Evolutionary conservation across 1,284 basidiomycete genomes (phyloP).

Genomic region (Malassezia japonica): DNA sequence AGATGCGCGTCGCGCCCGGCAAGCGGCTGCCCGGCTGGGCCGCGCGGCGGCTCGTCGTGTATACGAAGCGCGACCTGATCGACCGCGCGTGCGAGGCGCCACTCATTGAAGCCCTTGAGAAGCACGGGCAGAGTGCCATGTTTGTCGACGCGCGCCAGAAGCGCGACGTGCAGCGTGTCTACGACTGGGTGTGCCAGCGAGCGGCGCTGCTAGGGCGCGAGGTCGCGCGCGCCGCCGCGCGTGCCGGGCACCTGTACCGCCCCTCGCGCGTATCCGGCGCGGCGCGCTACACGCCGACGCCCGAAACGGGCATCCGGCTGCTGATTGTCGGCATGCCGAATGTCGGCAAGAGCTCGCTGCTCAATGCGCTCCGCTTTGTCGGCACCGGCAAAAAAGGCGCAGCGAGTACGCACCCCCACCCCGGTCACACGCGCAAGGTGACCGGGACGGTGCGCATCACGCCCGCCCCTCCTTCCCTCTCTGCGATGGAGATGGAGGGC

Average conservation of each 20-base stretch:
- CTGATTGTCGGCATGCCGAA: slow-evolving; percentile 77
- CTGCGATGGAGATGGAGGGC: slow-evolving; percentile 9
- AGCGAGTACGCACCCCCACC: slow-evolving; percentile 74
- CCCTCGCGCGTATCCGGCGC: slow-evolving; percentile 38
- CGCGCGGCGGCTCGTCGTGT: slow-evolving; percentile 64
- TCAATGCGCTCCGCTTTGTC: slow-evolving; percentile 80
- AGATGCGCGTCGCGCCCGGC: slow-evolving; percentile 18
- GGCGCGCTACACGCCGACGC: slow-evolving; percentile 38
- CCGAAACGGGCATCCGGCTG: slow-evolving; percentile 40
- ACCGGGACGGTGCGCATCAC: slow-evolving; percentile 45
- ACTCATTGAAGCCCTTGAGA: slow-evolving; percentile 50
- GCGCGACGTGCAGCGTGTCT: slow-evolving; percentile 50
- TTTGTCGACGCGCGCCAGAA: slow-evolving; percentile 53
- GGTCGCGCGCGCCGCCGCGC: slow-evolving; percentile 13
- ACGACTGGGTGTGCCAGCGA: slow-evolving; percentile 48
- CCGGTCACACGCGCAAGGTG: slow-evolving; percentile 50
- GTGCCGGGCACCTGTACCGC: not conserved
- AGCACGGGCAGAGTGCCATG: slow-evolving; percentile 50
- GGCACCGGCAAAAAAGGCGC: slow-evolving; percentile 82
- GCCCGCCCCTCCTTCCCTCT: slow-evolving; percentile 19
- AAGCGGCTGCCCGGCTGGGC: slow-evolving; percentile 22
- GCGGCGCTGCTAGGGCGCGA: slow-evolving; percentile 15
- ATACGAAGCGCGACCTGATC: slow-evolving; percentile 87
- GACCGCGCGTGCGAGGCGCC: slow-evolving; percentile 67
- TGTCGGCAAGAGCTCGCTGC: slow-evolving; percentile 87